These are phyloP conservation scores for Chlorella sp. DNA, from an alignment of 139 green algal species.

Conservation along the genomic window DNA sequence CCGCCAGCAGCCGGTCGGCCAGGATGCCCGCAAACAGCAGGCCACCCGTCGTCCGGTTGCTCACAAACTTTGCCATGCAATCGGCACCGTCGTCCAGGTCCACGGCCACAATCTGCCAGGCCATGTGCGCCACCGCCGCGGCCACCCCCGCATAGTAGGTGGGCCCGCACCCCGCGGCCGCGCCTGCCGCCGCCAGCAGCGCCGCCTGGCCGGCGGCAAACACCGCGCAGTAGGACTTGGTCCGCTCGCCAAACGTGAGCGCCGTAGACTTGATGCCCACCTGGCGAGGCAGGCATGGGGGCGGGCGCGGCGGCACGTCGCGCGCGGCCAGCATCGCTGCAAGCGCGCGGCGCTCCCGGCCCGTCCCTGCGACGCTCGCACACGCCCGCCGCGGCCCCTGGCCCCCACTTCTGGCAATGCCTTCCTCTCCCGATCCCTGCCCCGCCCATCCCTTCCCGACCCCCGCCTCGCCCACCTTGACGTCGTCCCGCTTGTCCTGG, in stretches of 20 bases:
- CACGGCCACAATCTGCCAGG: conserved; percentile 75
- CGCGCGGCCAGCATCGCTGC: no score
- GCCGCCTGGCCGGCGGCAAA: conserved; percentile 55
- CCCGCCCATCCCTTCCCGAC: no score
- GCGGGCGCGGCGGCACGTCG: no score
- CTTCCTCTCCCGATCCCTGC: no score
- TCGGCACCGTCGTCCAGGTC: conserved; percentile 74
- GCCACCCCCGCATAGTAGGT: conserved; percentile 55
- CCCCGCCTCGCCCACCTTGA: no score
- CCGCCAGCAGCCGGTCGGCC: conserved; percentile 61
- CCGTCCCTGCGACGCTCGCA: no score
- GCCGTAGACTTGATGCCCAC: conserved; percentile 94
- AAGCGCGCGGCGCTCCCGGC: no score
- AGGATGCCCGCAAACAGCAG: conserved; percentile 83
- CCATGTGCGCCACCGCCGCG: conserved; percentile 61
- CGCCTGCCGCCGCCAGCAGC: conserved; percentile 43
- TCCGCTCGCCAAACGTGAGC: conserved; percentile 72
- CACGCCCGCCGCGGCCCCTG: no score
- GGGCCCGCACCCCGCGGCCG: conserved; percentile 22
- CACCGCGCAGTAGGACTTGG: conserved; percentile 52
- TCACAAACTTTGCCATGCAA: conserved; percentile 90
- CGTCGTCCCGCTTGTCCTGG: conserved; percentile 95
- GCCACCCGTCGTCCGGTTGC: conserved; percentile 84
- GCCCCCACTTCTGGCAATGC: no score
- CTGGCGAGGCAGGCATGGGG: no score